A percentile compares a stretch with the other conserved stretches of the same genome.
Evolutionary conservation across 2,329 filamentous ascomycete genomes (phyloP).

Genomic region (Paecilomyces dactylethromorphus): DNA sequence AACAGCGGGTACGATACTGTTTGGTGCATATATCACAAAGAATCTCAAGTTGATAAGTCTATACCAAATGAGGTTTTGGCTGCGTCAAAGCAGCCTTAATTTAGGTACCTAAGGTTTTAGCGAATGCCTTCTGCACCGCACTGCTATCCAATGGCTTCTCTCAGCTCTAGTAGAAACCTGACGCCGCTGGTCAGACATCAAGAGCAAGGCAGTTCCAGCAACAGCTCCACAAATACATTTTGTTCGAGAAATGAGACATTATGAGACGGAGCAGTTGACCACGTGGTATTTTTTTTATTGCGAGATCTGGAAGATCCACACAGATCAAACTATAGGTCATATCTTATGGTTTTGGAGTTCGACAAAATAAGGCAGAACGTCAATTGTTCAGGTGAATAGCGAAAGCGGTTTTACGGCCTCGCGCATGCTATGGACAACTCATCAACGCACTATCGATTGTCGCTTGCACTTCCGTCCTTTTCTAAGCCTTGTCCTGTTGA

Average conservation of each 20-base stretch:
- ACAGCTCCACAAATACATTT: background rate
- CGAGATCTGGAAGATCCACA: background rate
- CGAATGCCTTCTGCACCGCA: background rate
- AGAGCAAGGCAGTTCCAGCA: no score
- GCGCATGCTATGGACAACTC: background rate
- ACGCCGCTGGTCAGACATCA: no score
- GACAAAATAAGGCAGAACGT: background rate
- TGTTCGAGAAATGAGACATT: background rate
- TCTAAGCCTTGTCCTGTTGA: background rate
- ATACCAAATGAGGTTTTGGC: no score
- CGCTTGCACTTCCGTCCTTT: background rate
- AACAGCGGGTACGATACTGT: no score
- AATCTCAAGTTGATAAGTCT: no score
- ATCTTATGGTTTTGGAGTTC: background rate
- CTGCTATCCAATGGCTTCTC: background rate
- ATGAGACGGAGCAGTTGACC: background rate
- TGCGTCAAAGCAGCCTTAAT: background rate
- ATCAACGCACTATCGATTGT: background rate
- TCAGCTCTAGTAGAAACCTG: no score
- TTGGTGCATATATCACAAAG: no score
- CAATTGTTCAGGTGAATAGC: background rate
- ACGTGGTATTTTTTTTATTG: background rate
- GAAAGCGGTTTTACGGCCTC: background rate
- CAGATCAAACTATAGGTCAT: background rate
- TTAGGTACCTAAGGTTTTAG: background rate